phyloP scores from a whole-genome alignment of 2,329 filamentous ascomycete genomes.

The Aspergillus hiratsukae region DNA sequence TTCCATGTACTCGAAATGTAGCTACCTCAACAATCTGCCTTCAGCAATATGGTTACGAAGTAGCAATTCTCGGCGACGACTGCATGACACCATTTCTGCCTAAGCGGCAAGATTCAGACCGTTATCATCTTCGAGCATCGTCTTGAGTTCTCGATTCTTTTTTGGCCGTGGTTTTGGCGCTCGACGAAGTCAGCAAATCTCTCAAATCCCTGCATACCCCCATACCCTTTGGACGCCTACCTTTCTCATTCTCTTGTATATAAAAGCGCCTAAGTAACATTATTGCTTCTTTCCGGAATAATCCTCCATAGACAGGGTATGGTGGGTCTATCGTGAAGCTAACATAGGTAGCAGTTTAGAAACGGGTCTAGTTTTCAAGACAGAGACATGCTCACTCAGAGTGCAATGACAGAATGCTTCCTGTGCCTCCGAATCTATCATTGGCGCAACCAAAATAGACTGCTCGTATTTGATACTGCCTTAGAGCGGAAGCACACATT shows the following conservation, averaged over 20 bases:
- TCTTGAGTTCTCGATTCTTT: constrained; percentile 60
- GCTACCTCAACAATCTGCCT: not conserved
- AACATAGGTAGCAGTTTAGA: constrained; percentile 9
- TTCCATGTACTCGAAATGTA: constrained; percentile 3
- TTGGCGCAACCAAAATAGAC: constrained; percentile 96
- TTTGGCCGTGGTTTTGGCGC: constrained; percentile 62
- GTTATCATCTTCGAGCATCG: constrained; percentile 43
- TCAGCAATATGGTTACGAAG: not conserved
- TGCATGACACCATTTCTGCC: not conserved
- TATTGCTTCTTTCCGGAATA: constrained; percentile 88
- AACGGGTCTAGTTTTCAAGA: constrained; percentile 5
- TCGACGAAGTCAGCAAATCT: constrained; percentile 22
- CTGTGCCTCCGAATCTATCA: constrained; percentile 94
- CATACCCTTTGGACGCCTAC: constrained; percentile 42
- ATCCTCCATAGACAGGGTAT: constrained; percentile 79
- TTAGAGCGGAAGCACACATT: constrained; percentile 92
- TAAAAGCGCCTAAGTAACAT: constrained; percentile 91
- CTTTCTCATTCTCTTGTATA: constrained; percentile 94
- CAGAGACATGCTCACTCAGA: constrained; percentile 55
- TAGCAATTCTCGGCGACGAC: constrained; percentile 1
- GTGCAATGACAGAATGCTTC: constrained; percentile 86
- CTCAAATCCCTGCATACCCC: not conserved
- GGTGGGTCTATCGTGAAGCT: constrained; percentile 70
- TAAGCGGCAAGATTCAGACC: constrained; percentile 1
- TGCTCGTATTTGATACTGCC: constrained; percentile 79